Conservation (phyloP, 176 grass and related monocot genomes). For the Tillandsia fasciculata region DNA sequence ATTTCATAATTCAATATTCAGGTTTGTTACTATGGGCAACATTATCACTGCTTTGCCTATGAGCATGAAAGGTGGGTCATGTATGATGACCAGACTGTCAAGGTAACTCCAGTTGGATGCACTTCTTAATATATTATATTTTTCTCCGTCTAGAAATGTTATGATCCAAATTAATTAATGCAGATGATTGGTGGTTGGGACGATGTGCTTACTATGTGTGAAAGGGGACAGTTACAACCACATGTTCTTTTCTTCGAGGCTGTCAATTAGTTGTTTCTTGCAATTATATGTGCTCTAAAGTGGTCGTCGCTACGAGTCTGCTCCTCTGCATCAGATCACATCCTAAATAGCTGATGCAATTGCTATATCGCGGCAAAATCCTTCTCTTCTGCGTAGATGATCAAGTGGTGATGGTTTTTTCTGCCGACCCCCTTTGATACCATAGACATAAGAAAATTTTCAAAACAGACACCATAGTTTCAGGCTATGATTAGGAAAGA, state of each 20-base stretch:
- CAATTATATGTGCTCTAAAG: conserved; percentile 5
- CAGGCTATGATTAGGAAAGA: conserved; percentile 5
- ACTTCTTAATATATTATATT: background rate
- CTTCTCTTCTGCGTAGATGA: background rate
- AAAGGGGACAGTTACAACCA: conserved; percentile 94
- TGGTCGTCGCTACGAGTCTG: conserved; percentile 5
- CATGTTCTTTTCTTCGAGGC: conserved; percentile 96
- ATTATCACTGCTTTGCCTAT: conserved; percentile 97
- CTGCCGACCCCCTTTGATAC: background rate
- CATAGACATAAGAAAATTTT: conserved; percentile 17
- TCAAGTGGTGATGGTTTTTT: background rate
- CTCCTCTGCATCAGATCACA: conserved; percentile 19
- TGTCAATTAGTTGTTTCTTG: conserved; percentile 47
- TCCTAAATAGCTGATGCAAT: background rate
- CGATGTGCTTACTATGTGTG: conserved; percentile 84
- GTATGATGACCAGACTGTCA: conserved; percentile 99
- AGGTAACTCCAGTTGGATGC: conserved; percentile 40
- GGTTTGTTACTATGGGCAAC: conserved; percentile 99
- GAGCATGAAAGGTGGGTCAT: conserved; percentile 88
- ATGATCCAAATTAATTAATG: conserved; percentile 12
- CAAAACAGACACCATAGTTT: background rate
- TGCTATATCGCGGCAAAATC: background rate
- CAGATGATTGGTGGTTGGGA: conserved; percentile 81
- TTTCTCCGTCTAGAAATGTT: background rate
- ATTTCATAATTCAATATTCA: conserved; percentile 20